These are phyloP conservation scores for Pleurotus tuber-regium DNA, from an alignment of 768 basidiomycete species.

Conservation along the genomic window DNA sequence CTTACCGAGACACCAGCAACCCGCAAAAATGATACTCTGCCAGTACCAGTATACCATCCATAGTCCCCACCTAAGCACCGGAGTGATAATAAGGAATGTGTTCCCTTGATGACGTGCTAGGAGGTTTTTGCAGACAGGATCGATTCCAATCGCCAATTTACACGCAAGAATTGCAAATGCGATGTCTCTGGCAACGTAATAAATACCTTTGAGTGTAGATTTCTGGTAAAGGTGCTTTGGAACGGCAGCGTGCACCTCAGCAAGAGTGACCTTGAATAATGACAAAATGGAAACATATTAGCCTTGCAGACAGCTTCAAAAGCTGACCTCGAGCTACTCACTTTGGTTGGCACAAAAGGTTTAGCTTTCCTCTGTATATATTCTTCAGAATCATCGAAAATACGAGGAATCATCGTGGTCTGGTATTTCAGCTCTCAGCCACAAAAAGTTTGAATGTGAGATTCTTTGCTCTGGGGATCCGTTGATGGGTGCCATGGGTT, in stretches of 20 bases:
- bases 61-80: constrained; percentile 33
- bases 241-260: constrained; percentile 48
- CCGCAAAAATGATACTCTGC: constrained; percentile 57
- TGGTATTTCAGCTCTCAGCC: no score
- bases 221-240: constrained; percentile 51
- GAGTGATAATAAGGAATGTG: constrained; percentile 19
- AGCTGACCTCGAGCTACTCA: no score
- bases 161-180: constrained; percentile 44
- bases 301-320: no score
- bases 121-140: constrained; percentile 33
- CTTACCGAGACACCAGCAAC: constrained; percentile 51
- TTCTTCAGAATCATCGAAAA: background rate
- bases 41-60: constrained; percentile 57
- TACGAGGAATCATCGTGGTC: no score
- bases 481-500: no score
- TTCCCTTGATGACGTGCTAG: constrained; percentile 20
- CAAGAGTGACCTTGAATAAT: constrained; percentile 36
- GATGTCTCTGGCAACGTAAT: constrained; percentile 47
- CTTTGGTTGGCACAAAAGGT: background rate
- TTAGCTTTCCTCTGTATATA: background rate
- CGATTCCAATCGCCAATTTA: constrained; percentile 45
- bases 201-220: constrained; percentile 43
- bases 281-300: background rate
- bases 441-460: no score
- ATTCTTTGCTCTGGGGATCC: no score